Base-by-base conservation (phyloP, 1,139 yeast species). In the Geotrichum reessii region DNA sequence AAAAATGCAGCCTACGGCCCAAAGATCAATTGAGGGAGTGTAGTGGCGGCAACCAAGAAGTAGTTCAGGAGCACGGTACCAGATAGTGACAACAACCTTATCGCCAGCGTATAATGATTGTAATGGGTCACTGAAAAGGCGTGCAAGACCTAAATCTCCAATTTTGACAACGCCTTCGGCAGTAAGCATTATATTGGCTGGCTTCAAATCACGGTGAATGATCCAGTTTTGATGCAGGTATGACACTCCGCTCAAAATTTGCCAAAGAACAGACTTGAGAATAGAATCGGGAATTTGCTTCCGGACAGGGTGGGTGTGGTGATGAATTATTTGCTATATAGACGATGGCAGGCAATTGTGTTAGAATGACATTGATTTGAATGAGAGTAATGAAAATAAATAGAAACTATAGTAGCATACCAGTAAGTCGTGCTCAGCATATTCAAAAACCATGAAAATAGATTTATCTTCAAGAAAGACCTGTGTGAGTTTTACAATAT, bases 1-100 rank as follows among this genome's bases (percentile, higher is more conserved):
- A 64, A 93, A 78, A 9, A 95, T 93, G 72, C 99, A 93, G 0
- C 99, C 99, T 9, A 91, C 90, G 0, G 99, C 97, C 99, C 99
- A 93, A 56, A 90, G 73, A 73, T 93, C 98, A 51, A 93, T 87
- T 0, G 98, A 93, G 0, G 98, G 96, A 0, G 97, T 87, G 70
- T 93, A 93, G 73, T 93, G 97, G 53, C 97, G 77, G 1, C 96
- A 91, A 0, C 99, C 99, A 47, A 93, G 74, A 47, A 93, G 76
- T 51, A 93, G 76, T 70, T 93, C 99, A 0, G 99, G 98, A 0
- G 99, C 97, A 64, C 99, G 79, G 71, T 93, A 93, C 99, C 99
- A 93, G 61, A 93, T 93, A 0, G 99, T 93, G 9, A 93, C 99
- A 57, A 93, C 99, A 21, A 95, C 97, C 73, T 93, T 93, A 73